A percentile compares a stretch with the other conserved stretches of the same genome.
phyloP scores from a whole-genome alignment of 1,139 yeast species.

The Hyphopichia wangnamkhiaoensis region DNA sequence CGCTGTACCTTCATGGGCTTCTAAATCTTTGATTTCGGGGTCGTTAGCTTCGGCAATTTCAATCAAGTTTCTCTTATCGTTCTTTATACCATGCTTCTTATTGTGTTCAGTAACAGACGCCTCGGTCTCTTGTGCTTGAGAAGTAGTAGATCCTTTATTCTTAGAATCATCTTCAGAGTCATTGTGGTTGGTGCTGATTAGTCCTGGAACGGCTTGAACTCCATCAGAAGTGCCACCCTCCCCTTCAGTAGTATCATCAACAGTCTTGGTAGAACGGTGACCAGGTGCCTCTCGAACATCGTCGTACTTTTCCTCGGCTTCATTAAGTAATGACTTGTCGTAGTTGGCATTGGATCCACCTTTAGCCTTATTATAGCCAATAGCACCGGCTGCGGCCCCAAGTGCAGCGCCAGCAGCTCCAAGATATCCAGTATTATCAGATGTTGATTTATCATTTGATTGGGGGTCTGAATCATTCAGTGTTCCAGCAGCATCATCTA shows the following conservation, averaged over 20 bases:
- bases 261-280: conserved; percentile 13
- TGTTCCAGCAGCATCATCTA: too few relatives aligned
- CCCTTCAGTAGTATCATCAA: conserved; percentile 1
- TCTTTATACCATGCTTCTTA: conserved; percentile 27
- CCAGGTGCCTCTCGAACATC: conserved; percentile 23
- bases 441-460: neutral
- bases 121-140: conserved; percentile 15
- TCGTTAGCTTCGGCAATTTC: conserved; percentile 28
- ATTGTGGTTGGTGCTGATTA: conserved; percentile 1
- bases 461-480: too few relatives aligned
- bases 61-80: conserved; percentile 26
- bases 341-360: conserved; percentile 12
- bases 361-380: conserved; percentile 16
- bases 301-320: conserved; percentile 21
- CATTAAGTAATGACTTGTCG: conserved; percentile 17
- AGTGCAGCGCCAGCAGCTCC: conserved; percentile 23
- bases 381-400: conserved; percentile 27
- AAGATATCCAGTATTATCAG: conserved; percentile 4
- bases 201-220: conserved; percentile 9
- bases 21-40: conserved; percentile 19
- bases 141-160: conserved; percentile 9
- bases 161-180: conserved; percentile 7
- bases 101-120: conserved; percentile 27
- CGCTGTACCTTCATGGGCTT: conserved; percentile 16
- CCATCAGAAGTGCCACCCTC: conserved; percentile 8